These are phyloP conservation scores for Debaryomyces tyrocola DNA, from an alignment of 805 yeast genomes.

Conservation along the genomic window DNA sequence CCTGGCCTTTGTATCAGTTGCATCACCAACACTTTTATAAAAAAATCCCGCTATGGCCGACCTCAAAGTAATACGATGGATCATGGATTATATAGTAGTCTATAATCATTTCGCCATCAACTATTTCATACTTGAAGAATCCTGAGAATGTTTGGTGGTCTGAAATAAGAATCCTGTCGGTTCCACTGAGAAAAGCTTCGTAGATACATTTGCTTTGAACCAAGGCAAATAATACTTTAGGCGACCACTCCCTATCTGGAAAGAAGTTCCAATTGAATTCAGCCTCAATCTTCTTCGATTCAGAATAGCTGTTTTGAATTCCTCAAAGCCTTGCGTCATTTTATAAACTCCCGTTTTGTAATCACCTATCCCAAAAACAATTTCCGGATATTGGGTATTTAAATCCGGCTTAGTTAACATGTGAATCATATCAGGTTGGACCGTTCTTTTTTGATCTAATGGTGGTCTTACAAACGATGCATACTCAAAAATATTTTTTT, in stretches of 20 bases:
- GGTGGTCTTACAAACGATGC: neutral
- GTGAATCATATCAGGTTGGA: neutral
- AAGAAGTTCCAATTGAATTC: neutral
- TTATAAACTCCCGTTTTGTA: too few relatives aligned
- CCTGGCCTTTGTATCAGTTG: neutral
- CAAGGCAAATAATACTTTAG: constrained; percentile 1
- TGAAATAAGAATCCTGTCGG: constrained; percentile 2
- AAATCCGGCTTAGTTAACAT: neutral
- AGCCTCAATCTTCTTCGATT: neutral
- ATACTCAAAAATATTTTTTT: neutral
- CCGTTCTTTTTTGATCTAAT: neutral
- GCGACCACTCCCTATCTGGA: constrained; percentile 1
- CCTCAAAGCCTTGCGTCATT: too few relatives aligned
- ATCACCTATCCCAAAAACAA: too few relatives aligned
- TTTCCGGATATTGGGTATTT: neutral
- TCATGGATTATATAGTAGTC: constrained; percentile 5
- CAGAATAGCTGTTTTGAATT: neutral
- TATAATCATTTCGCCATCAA: constrained; percentile 2
- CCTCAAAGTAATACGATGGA: constrained; percentile 6
- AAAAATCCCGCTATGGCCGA: constrained; percentile 6
- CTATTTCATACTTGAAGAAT: constrained; percentile 3
- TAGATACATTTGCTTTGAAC: constrained; percentile 2
- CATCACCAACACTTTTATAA: neutral
- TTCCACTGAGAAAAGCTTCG: constrained; percentile 3
- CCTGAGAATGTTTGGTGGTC: constrained; percentile 5